phyloP scores from a whole-genome alignment of 345 rosid genomes.

The Salix arbutifolia region DNA sequence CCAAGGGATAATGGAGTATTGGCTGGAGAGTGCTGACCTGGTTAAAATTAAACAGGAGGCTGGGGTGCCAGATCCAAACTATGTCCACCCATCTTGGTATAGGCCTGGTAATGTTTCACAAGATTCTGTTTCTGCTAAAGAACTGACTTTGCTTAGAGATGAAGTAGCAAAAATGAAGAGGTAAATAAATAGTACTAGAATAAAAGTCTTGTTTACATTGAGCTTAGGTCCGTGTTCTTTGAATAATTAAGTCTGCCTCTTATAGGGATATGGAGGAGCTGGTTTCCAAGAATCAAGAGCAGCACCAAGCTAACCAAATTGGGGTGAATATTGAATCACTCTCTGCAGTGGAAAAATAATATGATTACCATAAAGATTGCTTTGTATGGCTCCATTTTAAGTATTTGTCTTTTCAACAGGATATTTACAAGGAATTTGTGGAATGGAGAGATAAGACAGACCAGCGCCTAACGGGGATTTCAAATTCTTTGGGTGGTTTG shows the following conservation, averaged over 20 bases:
- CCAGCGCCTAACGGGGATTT: slow-evolving; percentile 50
- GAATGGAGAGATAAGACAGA: slow-evolving; percentile 64
- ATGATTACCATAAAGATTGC: neutral
- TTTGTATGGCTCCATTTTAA: neutral
- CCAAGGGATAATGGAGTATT: slow-evolving; percentile 74
- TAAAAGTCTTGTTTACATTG: neutral
- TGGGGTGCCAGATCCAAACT: slow-evolving; percentile 55
- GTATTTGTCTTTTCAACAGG: slow-evolving; percentile 32
- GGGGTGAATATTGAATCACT: slow-evolving; percentile 44
- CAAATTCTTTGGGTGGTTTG: slow-evolving; percentile 60
- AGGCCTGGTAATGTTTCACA: slow-evolving; percentile 36
- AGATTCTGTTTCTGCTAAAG: slow-evolving; percentile 40
- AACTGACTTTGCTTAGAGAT: slow-evolving; percentile 45
- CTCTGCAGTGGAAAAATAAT: slow-evolving; percentile 3
- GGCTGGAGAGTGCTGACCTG: slow-evolving; percentile 87
- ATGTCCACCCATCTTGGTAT: slow-evolving; percentile 60
- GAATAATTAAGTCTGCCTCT: neutral
- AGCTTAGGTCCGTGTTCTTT: neutral
- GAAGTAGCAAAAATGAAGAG: slow-evolving; percentile 56
- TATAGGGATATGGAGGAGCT: slow-evolving; percentile 57
- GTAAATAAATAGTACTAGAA: slow-evolving; percentile 13
- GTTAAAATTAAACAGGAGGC: slow-evolving; percentile 56
- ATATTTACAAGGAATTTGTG: slow-evolving; percentile 46
- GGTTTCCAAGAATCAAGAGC: slow-evolving; percentile 43
- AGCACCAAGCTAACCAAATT: slow-evolving; percentile 37